phyloP scores from a whole-genome alignment of 2,329 filamentous ascomycete species.

The Colletotrichum australisinense region DNA sequence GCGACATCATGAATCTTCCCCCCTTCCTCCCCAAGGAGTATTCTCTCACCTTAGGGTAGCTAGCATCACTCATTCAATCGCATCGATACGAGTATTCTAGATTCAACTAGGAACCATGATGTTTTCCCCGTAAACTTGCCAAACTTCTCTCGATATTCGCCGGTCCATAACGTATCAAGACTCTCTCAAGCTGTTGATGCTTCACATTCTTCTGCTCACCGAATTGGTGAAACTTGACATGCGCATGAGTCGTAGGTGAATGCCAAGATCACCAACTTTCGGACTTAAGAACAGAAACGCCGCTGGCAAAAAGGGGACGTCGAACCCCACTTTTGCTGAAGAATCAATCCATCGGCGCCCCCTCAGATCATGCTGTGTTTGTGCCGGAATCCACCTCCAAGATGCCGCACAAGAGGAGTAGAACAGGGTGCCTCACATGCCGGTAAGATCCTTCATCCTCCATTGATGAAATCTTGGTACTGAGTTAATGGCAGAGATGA shows the following conservation, averaged over 20 bases:
- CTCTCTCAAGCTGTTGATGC: not conserved
- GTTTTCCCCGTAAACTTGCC: not conserved
- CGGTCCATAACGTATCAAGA: too few species aligned
- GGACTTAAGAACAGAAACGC: not conserved
- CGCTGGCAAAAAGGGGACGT: not conserved
- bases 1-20: too few species aligned
- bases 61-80: too few species aligned
- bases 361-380: not conserved
- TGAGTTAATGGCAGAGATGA: slow-evolving; percentile 39
- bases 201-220: too few species aligned
- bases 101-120: not conserved
- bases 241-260: not conserved
- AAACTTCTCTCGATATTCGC: rapidly evolving
- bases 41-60: too few species aligned
- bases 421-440: slow-evolving; percentile 32
- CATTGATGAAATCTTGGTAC: rapidly evolving
- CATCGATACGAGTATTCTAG: too few species aligned
- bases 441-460: not conserved
- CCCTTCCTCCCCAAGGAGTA: too few species aligned
- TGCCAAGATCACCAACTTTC: not conserved
- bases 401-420: slow-evolving; percentile 24
- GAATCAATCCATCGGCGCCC: not conserved
- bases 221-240: not conserved
- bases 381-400: not conserved
- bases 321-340: slow-evolving; percentile 2